phyloP scores from a whole-genome alignment of 2,329 filamentous ascomycete species.

The Alternaria brassicicola region DNA sequence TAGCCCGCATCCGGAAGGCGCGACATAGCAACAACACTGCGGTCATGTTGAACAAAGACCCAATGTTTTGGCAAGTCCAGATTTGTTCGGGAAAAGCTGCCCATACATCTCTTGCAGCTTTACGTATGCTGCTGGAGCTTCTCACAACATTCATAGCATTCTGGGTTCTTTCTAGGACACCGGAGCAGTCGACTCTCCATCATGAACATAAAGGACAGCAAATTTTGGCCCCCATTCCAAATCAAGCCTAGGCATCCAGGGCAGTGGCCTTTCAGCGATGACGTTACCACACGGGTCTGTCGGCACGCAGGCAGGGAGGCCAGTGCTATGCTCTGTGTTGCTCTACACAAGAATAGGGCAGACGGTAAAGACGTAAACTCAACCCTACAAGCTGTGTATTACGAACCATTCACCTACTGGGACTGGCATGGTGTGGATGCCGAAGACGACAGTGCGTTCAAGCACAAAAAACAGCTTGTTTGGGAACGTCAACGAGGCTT shows the following conservation, averaged over 20 bases:
- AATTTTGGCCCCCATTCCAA: neutral
- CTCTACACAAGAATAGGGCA: conserved; percentile 4
- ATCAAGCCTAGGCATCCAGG: neutral
- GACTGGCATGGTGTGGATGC: conserved; percentile 29
- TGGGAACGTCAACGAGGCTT: conserved; percentile 27
- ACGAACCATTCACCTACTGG: conserved; percentile 37
- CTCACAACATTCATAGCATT: neutral
- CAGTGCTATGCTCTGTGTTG: conserved; percentile 18
- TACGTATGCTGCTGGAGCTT: neutral
- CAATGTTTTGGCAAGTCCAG: neutral
- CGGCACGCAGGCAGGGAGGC: conserved; percentile 20
- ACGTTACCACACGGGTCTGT: conserved; percentile 4
- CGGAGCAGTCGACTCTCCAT: neutral
- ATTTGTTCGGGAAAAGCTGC: neutral
- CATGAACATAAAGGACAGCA: neutral
- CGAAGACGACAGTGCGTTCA: conserved; percentile 1
- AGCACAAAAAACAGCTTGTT: conserved; percentile 19
- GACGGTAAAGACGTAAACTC: neutral
- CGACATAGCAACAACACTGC: neutral
- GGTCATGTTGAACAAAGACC: conserved; percentile 6
- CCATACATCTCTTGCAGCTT: neutral
- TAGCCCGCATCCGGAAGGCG: conserved; percentile 6
- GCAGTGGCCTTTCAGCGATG: conserved; percentile 5
- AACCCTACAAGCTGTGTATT: conserved; percentile 13
- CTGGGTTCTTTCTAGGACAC: neutral